Evolutionary conservation across 257 asterid genomes (phyloP).

Genomic region (Nyctanthes arbortristis): DNA sequence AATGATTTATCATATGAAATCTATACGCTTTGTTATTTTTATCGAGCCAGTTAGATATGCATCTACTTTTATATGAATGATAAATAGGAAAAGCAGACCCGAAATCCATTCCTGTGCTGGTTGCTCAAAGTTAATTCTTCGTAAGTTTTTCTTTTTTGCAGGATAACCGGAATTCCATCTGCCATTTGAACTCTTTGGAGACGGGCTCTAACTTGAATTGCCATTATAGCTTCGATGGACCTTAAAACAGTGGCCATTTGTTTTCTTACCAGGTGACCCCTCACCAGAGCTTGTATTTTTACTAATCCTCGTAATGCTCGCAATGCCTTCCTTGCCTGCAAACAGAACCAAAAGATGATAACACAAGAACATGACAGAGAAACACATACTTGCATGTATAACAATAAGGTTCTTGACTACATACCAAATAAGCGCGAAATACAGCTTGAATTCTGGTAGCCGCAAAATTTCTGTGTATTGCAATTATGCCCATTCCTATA

Average conservation of each 20-base stretch:
- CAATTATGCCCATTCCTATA: neutral
- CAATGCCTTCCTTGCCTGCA: slow-evolving; percentile 77
- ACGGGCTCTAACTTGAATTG: slow-evolving; percentile 74
- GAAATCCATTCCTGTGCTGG: slow-evolving; percentile 26
- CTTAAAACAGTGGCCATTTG: slow-evolving; percentile 50
- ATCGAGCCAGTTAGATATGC: neutral
- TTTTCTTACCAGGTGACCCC: slow-evolving; percentile 75
- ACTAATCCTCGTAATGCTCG: slow-evolving; percentile 66
- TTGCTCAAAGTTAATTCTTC: slow-evolving; percentile 29
- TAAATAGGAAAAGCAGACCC: slow-evolving; percentile 28
- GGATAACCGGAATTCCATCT: slow-evolving; percentile 30
- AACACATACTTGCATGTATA: neutral
- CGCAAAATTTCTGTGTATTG: slow-evolving; percentile 40
- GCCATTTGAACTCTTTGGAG: slow-evolving; percentile 52
- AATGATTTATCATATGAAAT: neutral
- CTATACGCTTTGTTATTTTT: neutral
- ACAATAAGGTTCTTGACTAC: neutral
- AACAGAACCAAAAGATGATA: neutral
- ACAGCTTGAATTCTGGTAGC: slow-evolving; percentile 68
- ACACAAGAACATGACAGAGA: neutral
- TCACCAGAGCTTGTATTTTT: slow-evolving; percentile 75
- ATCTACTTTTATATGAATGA: neutral
- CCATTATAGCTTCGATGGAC: slow-evolving; percentile 63
- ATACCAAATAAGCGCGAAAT: slow-evolving; percentile 74
- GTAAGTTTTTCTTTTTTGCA: slow-evolving; percentile 27